Evolutionary conservation across 2,329 filamentous ascomycete species (phyloP), one percentile per base, ranked within the genome.

Genomic region (Sclerotinia subarctica): DNA sequence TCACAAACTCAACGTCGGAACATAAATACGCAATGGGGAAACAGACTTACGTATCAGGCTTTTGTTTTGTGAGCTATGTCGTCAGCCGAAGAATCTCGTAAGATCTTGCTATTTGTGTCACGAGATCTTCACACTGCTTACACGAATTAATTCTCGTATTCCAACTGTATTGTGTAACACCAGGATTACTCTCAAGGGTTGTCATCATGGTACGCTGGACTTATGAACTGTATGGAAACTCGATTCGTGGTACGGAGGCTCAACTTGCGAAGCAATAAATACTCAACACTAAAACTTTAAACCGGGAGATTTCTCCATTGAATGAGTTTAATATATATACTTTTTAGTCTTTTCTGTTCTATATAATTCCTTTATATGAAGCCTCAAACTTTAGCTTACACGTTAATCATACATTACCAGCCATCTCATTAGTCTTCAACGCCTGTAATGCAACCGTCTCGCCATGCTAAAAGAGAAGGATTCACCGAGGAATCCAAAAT

Each of bases 371-470:
- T 35, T 44, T 15, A 26, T 15, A 24, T 46, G 11, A 67, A 63
- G 35, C n/a, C 32, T 10, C 15, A 38, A 19, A 19, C 24, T 38
- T 38, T 35, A 53, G n/a, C 54, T 63, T 63, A 52, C 57, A 67
- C 47, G n/a, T 54, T 52, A 47, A 52, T 67, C 38, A 46, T 67
- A 53, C 65, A 63, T 53, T 49, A n/a, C 21, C 26, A 60, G 64
- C 46, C n/a, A 42, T 62, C 35, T 52, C 26, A 53, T 62, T 24
- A 53, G 24, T 52, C 15, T 54, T 47, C 58, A 62, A 67, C 65
- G 65, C 65, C 65, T 44, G 8, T 46, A 46, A 38, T 46, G 56
- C 19, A 47, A 63, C 13, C 57, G n/a, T 57, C 24, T 60, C 65
- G 56, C 57, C 46, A 21, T 68, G 53, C 29, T 49, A 47, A 38